Evolutionary conservation across 805 yeast species (phyloP).

Genomic region (Zygosaccharomyces kombuchaensis): DNA sequence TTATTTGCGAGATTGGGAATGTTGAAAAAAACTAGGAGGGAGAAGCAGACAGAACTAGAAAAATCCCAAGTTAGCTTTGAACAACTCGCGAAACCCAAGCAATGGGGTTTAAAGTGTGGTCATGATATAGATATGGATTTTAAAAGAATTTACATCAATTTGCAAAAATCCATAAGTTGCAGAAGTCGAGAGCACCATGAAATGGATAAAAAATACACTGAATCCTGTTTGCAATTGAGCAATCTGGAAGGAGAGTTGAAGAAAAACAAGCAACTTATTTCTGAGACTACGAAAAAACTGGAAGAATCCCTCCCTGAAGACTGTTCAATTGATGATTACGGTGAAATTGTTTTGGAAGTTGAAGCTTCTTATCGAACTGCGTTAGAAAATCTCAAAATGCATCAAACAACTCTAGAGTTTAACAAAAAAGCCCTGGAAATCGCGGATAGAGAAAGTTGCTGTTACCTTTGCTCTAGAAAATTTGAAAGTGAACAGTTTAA

Average conservation of each 20-base stretch:
- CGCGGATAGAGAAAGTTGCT: slow-evolving; percentile 54
- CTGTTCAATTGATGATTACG: slow-evolving; percentile 46
- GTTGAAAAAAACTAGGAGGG: slow-evolving; percentile 21
- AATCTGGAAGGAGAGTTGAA: slow-evolving; percentile 13
- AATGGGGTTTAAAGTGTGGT: slow-evolving; percentile 12
- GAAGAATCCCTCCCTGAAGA: slow-evolving; percentile 37
- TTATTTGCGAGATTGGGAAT: slow-evolving; percentile 50
- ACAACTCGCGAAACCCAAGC: slow-evolving; percentile 10
- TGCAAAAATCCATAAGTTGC: slow-evolving; percentile 21
- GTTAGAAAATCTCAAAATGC: slow-evolving; percentile 61
- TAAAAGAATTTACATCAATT: slow-evolving; percentile 15
- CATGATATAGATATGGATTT: slow-evolving; percentile 23
- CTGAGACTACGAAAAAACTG: slow-evolving; percentile 19
- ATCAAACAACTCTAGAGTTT: slow-evolving; percentile 63
- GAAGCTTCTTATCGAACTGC: slow-evolving; percentile 61
- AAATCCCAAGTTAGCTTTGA: slow-evolving; percentile 2
- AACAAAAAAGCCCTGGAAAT: slow-evolving; percentile 63
- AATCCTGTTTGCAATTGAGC: slow-evolving; percentile 12
- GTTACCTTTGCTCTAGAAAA: slow-evolving; percentile 68
- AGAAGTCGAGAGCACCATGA: slow-evolving; percentile 15
- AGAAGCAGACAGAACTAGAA: slow-evolving; percentile 16
- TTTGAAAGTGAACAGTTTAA: slow-evolving; percentile 43
- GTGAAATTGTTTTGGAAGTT: slow-evolving; percentile 45
- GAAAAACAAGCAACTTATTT: slow-evolving; percentile 9
- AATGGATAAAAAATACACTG: slow-evolving; percentile 17